phyloP scores from a whole-genome alignment of 2,329 filamentous ascomycete species.

The Pyrenophora graminea region DNA sequence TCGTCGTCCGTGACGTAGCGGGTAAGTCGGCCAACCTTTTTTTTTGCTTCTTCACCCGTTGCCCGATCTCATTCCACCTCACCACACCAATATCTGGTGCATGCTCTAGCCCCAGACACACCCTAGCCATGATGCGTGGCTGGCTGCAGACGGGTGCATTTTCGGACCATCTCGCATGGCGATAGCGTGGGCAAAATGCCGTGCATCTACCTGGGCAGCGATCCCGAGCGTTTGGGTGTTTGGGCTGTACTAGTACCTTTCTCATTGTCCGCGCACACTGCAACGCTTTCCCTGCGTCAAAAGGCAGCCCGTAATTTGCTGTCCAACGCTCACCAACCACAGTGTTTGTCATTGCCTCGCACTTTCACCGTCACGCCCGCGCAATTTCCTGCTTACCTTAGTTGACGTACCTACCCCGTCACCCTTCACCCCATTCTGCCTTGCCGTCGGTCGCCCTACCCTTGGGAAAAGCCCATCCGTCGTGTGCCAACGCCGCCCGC shows the following conservation, averaged over 20 bases:
- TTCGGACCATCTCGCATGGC: slow-evolving; percentile 11
- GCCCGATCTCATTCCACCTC: slow-evolving; percentile 10
- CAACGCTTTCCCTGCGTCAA: slow-evolving; percentile 12
- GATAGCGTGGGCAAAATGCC: slow-evolving; percentile 10
- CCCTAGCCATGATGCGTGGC: neutral
- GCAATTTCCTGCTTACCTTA: slow-evolving; percentile 5
- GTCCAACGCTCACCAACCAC: slow-evolving; percentile 9
- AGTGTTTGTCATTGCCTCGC: slow-evolving; percentile 5
- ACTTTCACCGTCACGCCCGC: neutral
- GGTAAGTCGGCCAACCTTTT: neutral
- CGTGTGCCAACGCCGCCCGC: slow-evolving; percentile 6
- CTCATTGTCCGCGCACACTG: slow-evolving; percentile 16
- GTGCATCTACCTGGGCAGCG: slow-evolving; percentile 20
- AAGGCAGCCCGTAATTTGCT: neutral
- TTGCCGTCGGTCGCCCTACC: slow-evolving; percentile 18
- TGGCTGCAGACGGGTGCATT: slow-evolving; percentile 5
- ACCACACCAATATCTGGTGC: slow-evolving; percentile 6
- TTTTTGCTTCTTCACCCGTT: neutral
- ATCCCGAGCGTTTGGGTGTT: slow-evolving; percentile 22
- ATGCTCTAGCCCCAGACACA: slow-evolving; percentile 11
- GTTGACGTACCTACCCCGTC: slow-evolving; percentile 22
- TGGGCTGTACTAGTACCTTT: slow-evolving; percentile 19
- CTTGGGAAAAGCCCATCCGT: slow-evolving; percentile 23
- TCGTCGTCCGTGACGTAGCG: too few species aligned
- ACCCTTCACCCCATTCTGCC: neutral